phyloP scores from a whole-genome alignment of 306 rosid species.

The Medicago arabica region DNA sequence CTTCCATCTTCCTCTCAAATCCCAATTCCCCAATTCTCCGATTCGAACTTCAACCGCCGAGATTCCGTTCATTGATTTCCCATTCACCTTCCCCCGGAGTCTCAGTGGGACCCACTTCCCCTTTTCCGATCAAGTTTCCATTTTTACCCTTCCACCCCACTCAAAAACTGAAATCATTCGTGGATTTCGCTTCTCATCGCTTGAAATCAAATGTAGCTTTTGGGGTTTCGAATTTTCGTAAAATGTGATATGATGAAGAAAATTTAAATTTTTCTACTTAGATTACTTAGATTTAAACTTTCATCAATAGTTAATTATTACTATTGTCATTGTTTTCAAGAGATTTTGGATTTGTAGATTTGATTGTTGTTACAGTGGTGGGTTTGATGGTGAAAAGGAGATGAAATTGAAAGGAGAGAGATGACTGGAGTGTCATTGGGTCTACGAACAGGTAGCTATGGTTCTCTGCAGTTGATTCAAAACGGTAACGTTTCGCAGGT shows the following conservation, averaged over 20 bases:
- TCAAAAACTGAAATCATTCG: constrained; percentile 7
- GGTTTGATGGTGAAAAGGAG: constrained; percentile 47
- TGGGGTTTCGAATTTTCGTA: not conserved
- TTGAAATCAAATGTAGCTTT: constrained; percentile 18
- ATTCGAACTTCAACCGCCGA: constrained; percentile 36
- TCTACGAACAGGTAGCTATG: constrained; percentile 79
- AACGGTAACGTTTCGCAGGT: constrained; percentile 56
- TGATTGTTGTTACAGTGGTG: not conserved
- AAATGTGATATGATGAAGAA: constrained; percentile 5
- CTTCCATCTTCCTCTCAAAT: constrained; percentile 32
- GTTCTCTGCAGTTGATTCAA: constrained; percentile 70
- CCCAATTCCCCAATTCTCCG: constrained; percentile 42
- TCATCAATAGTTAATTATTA: not conserved
- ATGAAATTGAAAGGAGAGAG: constrained; percentile 63
- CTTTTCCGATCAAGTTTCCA: constrained; percentile 35
- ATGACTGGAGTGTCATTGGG: constrained; percentile 96
- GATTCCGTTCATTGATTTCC: constrained; percentile 21
- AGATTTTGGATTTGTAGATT: constrained; percentile 26
- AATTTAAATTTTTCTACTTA: not conserved
- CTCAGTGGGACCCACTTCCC: constrained; percentile 33
- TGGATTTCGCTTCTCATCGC: constrained; percentile 34
- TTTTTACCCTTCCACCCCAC: constrained; percentile 27
- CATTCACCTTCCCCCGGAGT: not conserved
- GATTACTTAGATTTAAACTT: constrained; percentile 2
- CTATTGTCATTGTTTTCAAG: too few species aligned